These are phyloP conservation scores for Iberis pinnata DNA, from an alignment of 345 rosid genomes.

Conservation along the genomic window DNA sequence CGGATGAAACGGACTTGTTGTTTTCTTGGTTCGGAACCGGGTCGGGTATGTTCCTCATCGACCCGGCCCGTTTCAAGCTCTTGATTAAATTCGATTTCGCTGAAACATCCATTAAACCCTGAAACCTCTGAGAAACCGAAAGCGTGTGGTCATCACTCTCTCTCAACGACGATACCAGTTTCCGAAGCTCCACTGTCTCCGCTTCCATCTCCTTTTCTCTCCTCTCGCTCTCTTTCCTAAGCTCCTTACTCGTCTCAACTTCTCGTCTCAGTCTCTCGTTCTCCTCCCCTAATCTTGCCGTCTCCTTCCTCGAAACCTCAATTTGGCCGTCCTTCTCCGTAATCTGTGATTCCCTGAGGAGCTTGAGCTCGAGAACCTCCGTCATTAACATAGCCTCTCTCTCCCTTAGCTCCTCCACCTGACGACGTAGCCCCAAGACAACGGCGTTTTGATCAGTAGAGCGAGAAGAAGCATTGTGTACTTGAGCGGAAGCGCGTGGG, in stretches of 20 bases:
- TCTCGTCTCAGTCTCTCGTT: constrained; percentile 33
- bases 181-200: constrained; percentile 43
- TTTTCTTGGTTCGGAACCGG: constrained; percentile 14
- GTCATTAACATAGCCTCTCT: constrained; percentile 64
- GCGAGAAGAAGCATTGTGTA: constrained; percentile 44
- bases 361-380: constrained; percentile 65
- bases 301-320: constrained; percentile 20
- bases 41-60: constrained; percentile 12
- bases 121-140: constrained; percentile 62
- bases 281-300: constrained; percentile 36
- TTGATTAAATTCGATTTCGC: constrained; percentile 39
- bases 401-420: constrained; percentile 71
- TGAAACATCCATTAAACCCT: constrained; percentile 41
- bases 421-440: constrained; percentile 57
- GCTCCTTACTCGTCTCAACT: background rate
- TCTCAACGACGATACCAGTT: constrained; percentile 14
- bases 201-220: constrained; percentile 38
- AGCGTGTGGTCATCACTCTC: constrained; percentile 34
- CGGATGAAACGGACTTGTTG: background rate
- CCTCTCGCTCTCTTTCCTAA: constrained; percentile 26
- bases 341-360: constrained; percentile 56
- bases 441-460: constrained; percentile 44
- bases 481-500: constrained; percentile 95
- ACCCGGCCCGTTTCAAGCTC: constrained; percentile 36
- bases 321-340: constrained; percentile 36